These are phyloP conservation scores for Westerdykella sp. DNA, from an alignment of 2,329 filamentous ascomycete genomes.

Conservation along the genomic window DNA sequence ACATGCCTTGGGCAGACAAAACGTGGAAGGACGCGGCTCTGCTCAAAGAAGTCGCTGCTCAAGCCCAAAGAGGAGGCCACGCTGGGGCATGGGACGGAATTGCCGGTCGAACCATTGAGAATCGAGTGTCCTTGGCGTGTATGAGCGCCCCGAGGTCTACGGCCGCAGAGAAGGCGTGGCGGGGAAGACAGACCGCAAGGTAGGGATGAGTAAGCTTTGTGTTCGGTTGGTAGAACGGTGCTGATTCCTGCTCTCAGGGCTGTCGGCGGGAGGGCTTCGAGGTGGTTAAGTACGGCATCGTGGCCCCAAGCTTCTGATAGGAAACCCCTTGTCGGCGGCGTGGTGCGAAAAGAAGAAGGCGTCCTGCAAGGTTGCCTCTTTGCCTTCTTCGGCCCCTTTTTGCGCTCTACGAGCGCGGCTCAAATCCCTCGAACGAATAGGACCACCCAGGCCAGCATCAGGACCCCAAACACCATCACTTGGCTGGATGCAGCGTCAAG, in stretches of 20 bases:
- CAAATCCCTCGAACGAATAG: constrained; percentile 8
- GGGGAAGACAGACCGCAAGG: not conserved
- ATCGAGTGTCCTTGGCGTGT: constrained; percentile 6
- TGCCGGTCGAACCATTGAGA: constrained; percentile 5
- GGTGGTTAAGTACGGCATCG: not conserved
- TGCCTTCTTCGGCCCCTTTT: constrained; percentile 10
- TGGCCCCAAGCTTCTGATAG: not conserved
- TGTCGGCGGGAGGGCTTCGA: not conserved
- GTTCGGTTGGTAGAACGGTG: not conserved
- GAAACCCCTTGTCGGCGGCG: constrained; percentile 1
- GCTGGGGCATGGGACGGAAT: constrained; percentile 5
- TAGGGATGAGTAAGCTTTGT: constrained; percentile 12
- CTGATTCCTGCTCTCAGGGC: no score
- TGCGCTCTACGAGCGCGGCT: constrained; percentile 8
- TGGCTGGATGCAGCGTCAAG: constrained; percentile 8
- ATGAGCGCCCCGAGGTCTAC: constrained; percentile 6
- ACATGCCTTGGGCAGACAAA: constrained; percentile 5
- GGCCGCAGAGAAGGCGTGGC: not conserved
- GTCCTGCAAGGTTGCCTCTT: constrained; percentile 15
- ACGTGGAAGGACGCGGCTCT: constrained; percentile 16
- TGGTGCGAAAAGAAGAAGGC: constrained; percentile 6
- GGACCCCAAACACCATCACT: constrained; percentile 5
- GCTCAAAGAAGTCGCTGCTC: constrained; percentile 2
- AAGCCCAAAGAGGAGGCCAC: constrained; percentile 11
- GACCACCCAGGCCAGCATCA: not conserved